Conservation (phyloP, 192 early-diverging fungal species). For the Backusella tuberculispora region DNA sequence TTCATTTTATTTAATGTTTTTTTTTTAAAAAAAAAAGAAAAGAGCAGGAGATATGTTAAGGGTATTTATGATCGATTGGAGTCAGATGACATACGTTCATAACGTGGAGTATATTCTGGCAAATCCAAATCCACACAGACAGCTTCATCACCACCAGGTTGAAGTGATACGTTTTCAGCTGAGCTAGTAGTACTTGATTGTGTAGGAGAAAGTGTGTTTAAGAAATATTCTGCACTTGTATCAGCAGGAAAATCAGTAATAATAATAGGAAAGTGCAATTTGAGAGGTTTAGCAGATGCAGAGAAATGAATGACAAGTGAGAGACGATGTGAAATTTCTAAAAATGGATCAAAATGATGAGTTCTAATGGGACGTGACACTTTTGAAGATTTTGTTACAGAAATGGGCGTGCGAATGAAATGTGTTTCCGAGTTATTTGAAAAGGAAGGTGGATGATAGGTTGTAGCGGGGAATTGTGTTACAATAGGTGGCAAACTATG, state of each 20-base stretch:
- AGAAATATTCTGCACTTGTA: not conserved
- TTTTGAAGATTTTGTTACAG: conserved; percentile 2
- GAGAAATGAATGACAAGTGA: conserved; percentile 32
- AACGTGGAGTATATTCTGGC: conserved; percentile 40
- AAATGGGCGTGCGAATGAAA: conserved; percentile 40
- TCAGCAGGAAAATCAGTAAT: conserved; percentile 35
- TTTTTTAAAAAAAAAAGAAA: not conserved
- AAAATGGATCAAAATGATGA: conserved; percentile 37
- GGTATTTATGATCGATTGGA: conserved; percentile 3
- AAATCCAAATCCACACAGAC: conserved; percentile 38
- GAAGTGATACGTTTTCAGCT: not conserved
- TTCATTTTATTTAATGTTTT: not conserved
- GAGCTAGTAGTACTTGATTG: not conserved
- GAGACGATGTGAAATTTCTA: conserved; percentile 39
- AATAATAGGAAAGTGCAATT: conserved; percentile 36
- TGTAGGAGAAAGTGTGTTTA: not conserved
- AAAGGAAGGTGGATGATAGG: conserved; percentile 35
- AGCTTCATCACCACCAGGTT: conserved; percentile 38
- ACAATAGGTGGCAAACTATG: conserved; percentile 31
- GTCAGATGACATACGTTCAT: conserved; percentile 19
- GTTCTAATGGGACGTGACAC: not conserved
- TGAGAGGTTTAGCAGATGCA: conserved; percentile 10
- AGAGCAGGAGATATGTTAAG: not conserved
- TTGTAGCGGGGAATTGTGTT: conserved; percentile 29
- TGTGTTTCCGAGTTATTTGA: conserved; percentile 39